Evolutionary conservation across 345 rosid species (phyloP), one percentile per base, ranked within the genome.

Genomic region (Raphanus raphanistrum): DNA sequence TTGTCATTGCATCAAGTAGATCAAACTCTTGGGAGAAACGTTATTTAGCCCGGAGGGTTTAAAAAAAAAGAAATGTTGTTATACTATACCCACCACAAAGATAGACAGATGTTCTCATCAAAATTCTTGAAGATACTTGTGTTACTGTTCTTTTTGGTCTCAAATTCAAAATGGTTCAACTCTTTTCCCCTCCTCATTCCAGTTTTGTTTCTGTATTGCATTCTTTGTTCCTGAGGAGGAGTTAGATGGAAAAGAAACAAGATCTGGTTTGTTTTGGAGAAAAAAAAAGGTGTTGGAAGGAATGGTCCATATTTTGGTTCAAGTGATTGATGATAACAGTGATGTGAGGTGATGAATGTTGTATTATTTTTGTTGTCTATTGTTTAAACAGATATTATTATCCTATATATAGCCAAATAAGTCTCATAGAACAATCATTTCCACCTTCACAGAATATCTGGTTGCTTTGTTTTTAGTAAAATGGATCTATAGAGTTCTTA

Each of bases 101-200:
- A 71, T 55, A 71, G 61, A 70, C 31, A 50, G 45, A 65, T 64
- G 62, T 41, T 70, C 61, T 71, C 81, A 65, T 65, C 72, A 65
- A 48, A 43, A 78, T 71, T 77, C 81, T 77, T 77, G 71, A 69
- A 70, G 75, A 70, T 35, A 70, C 80, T 76, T 62, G 54, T 62
- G 54, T 28, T 62, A 77, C 38, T 57, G 54, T 77, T 64, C 32
- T 77, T 77, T 63, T 27, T 77, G 61, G 67, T 65, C 76, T 57
- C 72, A 21, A 64, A 77, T 29, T 63, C 50, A 48, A 71, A 70
- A 41, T 71, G 41, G 26, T 77, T 48, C 57, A 48, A 63, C 41
- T 71, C 28, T 63, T 77, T 57, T 43, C 3, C 59, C 16, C 75
- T n/a, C 66, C 61, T 57, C 48, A 29, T 64, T 77, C 76, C 48